Conservation (phyloP, 2,329 filamentous ascomycete genomes). For the Trichophyton mentagrophytes region DNA sequence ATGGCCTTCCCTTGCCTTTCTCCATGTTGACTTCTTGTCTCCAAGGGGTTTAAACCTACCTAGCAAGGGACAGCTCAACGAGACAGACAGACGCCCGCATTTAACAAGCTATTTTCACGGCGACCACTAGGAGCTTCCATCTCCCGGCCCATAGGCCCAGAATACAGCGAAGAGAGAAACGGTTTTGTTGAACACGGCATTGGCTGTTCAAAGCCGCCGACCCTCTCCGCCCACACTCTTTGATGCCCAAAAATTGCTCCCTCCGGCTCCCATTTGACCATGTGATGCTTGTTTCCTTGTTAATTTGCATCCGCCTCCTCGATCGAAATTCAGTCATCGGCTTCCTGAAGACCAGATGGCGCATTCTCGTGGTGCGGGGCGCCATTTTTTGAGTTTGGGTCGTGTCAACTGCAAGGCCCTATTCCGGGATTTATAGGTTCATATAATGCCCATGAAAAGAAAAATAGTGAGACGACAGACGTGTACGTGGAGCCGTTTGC, state of each 20-base stretch:
- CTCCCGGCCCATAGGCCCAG: background rate
- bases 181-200: background rate
- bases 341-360: background rate
- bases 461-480: slow-evolving; percentile 1
- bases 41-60: background rate
- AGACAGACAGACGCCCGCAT: background rate
- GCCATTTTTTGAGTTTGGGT: slow-evolving; percentile 4
- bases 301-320: slow-evolving; percentile 1
- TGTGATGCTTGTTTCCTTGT: background rate
- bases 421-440: slow-evolving; percentile 3
- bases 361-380: slow-evolving; percentile 2
- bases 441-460: slow-evolving; percentile 3
- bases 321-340: background rate
- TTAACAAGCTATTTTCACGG: background rate
- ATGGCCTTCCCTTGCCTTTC: background rate
- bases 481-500: slow-evolving; percentile 2
- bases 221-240: slow-evolving; percentile 1
- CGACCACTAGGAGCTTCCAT: slow-evolving; percentile 1
- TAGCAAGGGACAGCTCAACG: background rate
- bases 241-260: background rate
- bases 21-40: background rate
- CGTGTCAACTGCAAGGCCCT: slow-evolving; percentile 2
- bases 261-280: background rate
- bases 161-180: background rate
- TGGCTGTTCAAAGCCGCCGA: background rate